These are phyloP conservation scores for Lepraria neglecta DNA, from an alignment of 495 filamentous ascomycete genomes.

Conservation along the genomic window DNA sequence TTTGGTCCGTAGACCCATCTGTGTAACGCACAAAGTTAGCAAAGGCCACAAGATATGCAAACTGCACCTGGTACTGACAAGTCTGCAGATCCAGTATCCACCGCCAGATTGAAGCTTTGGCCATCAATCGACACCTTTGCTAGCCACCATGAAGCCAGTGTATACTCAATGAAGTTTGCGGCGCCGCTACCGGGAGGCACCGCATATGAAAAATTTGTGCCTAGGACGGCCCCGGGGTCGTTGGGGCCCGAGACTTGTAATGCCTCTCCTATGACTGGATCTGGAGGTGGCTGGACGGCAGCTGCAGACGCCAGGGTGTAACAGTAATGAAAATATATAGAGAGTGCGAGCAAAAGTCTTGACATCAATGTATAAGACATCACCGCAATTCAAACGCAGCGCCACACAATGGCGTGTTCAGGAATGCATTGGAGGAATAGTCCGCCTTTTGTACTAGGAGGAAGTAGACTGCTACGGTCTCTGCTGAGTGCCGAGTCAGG, in stretches of 20 bases:
- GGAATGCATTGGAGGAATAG: too few relatives aligned
- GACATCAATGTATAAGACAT: too few relatives aligned
- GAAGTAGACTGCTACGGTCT: background rate
- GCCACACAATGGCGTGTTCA: too few relatives aligned
- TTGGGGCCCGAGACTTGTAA: background rate
- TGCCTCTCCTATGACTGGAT: background rate
- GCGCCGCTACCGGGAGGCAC: background rate
- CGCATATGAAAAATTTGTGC: constrained; percentile 2
- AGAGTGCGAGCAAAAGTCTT: too few relatives aligned
- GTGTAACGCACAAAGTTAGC: background rate
- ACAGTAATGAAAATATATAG: too few relatives aligned
- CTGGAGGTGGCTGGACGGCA: background rate
- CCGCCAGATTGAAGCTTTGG: background rate
- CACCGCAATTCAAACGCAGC: too few relatives aligned
- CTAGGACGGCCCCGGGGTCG: background rate
- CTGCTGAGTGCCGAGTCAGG: background rate
- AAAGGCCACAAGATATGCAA: background rate
- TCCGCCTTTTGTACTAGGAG: background rate
- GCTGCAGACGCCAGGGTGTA: too few relatives aligned
- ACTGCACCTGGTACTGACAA: background rate
- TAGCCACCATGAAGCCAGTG: background rate
- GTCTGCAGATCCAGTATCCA: constrained; percentile 5
- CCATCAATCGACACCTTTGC: background rate
- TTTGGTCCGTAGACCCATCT: background rate
- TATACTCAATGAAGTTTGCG: constrained; percentile 1